phyloP scores from a whole-genome alignment of 2,329 filamentous ascomycete genomes.

The Plenodomus tracheiphilus region DNA sequence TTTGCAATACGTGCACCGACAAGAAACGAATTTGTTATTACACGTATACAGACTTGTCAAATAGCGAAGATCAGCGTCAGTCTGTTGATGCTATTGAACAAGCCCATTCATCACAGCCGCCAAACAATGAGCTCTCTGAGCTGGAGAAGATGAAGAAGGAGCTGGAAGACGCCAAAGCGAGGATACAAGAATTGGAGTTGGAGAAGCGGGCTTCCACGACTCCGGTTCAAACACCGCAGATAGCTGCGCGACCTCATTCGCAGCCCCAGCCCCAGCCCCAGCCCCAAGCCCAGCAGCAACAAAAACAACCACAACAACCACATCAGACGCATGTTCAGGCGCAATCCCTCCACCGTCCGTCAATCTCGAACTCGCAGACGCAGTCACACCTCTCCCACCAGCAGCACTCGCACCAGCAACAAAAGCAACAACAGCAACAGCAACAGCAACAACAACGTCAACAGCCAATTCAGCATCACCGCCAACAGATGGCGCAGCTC shows the following conservation, averaged over 20 bases:
- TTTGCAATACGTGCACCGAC: conserved; percentile 39
- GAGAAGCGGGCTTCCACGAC: conserved; percentile 36
- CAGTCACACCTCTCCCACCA: conserved; percentile 2
- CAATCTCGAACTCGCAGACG: conserved; percentile 14
- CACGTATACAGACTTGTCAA: conserved; percentile 13
- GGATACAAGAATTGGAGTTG: conserved; percentile 37
- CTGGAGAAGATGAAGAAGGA: conserved; percentile 41
- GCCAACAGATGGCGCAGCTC: conserved; percentile 29
- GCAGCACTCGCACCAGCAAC: conserved; percentile 1
- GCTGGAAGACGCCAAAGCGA: conserved; percentile 42
- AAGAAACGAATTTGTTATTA: conserved; percentile 43
- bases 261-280: conserved; percentile 18
- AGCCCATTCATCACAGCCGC: conserved; percentile 19
- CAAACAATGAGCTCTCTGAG: conserved; percentile 29
- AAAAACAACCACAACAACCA: conserved; percentile 11
- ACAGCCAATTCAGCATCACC: conserved; percentile 16
- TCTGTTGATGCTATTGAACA: conserved; percentile 15
- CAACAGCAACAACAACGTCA: conserved; percentile 3
- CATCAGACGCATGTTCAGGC: conserved; percentile 7
- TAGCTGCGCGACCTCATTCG: conserved; percentile 18
- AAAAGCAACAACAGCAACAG: conserved; percentile 1
- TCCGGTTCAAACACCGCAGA: conserved; percentile 30
- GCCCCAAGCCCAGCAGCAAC: conserved; percentile 10
- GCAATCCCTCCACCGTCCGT: conserved; percentile 14
- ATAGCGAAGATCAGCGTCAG: conserved; percentile 23